Evolutionary conservation across 805 yeast species (phyloP).

Genomic region (Schwanniomyces polymorphus): DNA sequence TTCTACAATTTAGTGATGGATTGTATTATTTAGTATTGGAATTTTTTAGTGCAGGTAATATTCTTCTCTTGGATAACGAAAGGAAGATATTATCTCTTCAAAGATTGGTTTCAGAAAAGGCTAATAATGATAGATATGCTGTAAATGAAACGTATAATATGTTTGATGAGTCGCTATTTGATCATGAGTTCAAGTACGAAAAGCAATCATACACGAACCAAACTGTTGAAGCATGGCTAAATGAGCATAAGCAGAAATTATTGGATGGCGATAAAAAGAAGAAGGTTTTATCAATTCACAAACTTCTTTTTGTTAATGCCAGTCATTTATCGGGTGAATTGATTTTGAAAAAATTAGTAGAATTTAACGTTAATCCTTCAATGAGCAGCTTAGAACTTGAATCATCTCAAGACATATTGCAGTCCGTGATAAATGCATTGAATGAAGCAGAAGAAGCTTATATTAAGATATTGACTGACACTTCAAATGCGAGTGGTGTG

Average conservation of each 20-base stretch:
- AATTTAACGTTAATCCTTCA: conserved; percentile 49
- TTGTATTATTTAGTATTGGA: conserved; percentile 75
- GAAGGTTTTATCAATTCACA: conserved; percentile 63
- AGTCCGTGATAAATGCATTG: conserved; percentile 40
- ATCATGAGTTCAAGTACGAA: conserved; percentile 11
- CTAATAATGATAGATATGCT: conserved; percentile 61
- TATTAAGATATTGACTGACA: conserved; percentile 28
- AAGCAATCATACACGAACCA: conserved; percentile 23
- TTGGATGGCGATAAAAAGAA: conserved; percentile 25
- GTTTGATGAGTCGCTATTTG: conserved; percentile 56
- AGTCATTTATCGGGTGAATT: conserved; percentile 80
- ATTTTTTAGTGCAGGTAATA: conserved; percentile 94
- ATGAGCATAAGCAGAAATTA: conserved; percentile 27
- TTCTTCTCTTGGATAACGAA: conserved; percentile 71
- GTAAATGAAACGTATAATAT: conserved; percentile 71
- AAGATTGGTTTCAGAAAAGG: conserved; percentile 75
- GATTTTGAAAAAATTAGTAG: conserved; percentile 56
- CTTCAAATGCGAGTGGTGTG: conserved; percentile 50
- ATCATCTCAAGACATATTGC: conserved; percentile 24
- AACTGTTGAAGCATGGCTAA: conserved; percentile 41
- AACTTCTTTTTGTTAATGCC: conserved; percentile 63
- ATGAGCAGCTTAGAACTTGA: conserved; percentile 29
- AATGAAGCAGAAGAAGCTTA: conserved; percentile 48
- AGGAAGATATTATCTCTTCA: conserved; percentile 69
- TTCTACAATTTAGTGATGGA: conserved; percentile 84